Base-by-base conservation (phyloP, 192 early-diverging fungal genomes). In the Bifiguratus adelaidae region DNA sequence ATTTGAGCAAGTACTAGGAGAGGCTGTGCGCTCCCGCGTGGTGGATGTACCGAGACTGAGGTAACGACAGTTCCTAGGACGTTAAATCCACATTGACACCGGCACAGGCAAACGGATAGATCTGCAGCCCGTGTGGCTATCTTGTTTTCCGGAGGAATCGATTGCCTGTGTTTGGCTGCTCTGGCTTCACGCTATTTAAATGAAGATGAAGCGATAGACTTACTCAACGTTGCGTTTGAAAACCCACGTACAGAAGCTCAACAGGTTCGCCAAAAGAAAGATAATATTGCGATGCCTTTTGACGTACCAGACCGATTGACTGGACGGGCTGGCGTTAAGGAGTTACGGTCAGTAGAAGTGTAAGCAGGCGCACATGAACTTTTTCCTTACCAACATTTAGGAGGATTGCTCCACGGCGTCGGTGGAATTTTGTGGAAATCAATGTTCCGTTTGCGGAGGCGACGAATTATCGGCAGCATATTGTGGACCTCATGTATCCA, bases 141-240 rank as follows among this genome's bases (percentile, higher is more conserved):
- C 19, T 53, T 97, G 33, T 97, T 97, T 50, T 95, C 92, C 1
- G 94, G 94, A 15, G 95, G 95, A 12, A 55, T 97, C 7, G 95
- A 97, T 63, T 97, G 95, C 71, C 85, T 88, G 22, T 71, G 75
- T 15, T 67, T 97, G 8, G 92, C 95, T 0, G 91, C 86, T 0
- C 68, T 97, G 4, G 78, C 82, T 3, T 69, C 91, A 52, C 60
- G 48, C 20, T 73, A 84, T 33, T 58, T 95, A 4, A 84, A 90
- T 1, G 30, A 51, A 0, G 56, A 67, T 2, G 88, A 90, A 53
- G 73, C 87, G 0, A 92, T 94, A 33, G 92, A 97, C 53, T 65
- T 97, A 13, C 64, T 97, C 30, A 97, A 97, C 68, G 92, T 97
- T 16, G 84, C 87, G 15, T 97, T 97, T 56, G 91, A 95, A 41